phyloP scores from a whole-genome alignment of 352 stramenopile genomes.

The Salisapilia sapeloensis region DNA sequence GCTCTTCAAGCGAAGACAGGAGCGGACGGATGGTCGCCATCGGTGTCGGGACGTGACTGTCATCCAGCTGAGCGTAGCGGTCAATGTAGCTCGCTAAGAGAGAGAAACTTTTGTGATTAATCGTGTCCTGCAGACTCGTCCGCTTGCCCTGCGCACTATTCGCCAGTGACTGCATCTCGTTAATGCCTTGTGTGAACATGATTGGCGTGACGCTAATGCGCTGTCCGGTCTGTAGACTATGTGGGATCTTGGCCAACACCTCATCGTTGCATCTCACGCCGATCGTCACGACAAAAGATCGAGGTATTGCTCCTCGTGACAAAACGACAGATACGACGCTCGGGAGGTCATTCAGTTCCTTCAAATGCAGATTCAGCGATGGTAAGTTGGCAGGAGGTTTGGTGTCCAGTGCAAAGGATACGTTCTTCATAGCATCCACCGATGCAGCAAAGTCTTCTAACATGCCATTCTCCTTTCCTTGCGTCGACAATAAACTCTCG shows the following conservation, averaged over 20 bases:
- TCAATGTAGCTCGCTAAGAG: conserved; percentile 35
- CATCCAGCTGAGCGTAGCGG: conserved; percentile 36
- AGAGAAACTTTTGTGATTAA: conserved; percentile 58
- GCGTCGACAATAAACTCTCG: conserved; percentile 87
- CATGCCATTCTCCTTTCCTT: conserved; percentile 94
- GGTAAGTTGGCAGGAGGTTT: conserved; percentile 33
- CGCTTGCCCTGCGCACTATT: conserved; percentile 54
- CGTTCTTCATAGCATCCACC: conserved; percentile 52
- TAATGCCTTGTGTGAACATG: conserved; percentile 63
- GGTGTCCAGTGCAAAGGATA: conserved; percentile 53
- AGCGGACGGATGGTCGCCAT: conserved; percentile 18
- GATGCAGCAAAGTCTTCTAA: conserved; percentile 79
- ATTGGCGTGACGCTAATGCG: conserved; percentile 40
- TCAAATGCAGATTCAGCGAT: conserved; percentile 61
- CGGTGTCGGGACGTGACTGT: conserved; percentile 16
- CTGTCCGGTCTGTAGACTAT: conserved; percentile 19
- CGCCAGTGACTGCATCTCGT: conserved; percentile 65
- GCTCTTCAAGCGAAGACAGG: conserved; percentile 27
- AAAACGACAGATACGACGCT: conserved; percentile 57
- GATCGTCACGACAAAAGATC: conserved; percentile 34
- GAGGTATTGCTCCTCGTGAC: conserved; percentile 24
- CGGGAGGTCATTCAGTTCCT: conserved; percentile 42
- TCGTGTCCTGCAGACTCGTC: conserved; percentile 50
- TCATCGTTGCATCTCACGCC: conserved; percentile 30
- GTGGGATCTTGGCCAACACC: conserved; percentile 20